Evolutionary conservation across 169 alveolate genomes (phyloP).

Genomic region (Plasmodium ovale): DNA sequence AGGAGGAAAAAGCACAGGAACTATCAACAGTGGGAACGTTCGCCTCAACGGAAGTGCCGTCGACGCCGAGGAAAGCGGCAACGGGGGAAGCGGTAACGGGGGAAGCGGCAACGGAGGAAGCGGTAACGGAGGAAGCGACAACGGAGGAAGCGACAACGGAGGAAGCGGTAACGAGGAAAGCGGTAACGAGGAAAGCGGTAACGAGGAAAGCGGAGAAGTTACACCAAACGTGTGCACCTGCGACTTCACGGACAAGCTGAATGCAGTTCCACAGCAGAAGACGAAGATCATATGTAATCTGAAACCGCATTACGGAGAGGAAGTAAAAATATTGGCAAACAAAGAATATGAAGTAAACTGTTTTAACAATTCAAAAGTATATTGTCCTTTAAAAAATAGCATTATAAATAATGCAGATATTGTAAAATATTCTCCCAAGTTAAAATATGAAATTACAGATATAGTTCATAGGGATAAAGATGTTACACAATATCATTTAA

Average conservation of each 20-base stretch:
- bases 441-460: constrained; percentile 13
- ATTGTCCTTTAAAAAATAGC: constrained; percentile 39
- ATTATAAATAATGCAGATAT: constrained; percentile 34
- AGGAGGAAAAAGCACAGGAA: no score
- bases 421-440: constrained; percentile 15
- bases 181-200: background rate
- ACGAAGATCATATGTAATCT: constrained; percentile 50
- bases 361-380: constrained; percentile 34
- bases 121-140: background rate
- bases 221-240: constrained; percentile 46
- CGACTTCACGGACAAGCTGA: constrained; percentile 50
- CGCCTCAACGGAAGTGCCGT: no score
- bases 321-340: constrained; percentile 38
- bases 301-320: constrained; percentile 58
- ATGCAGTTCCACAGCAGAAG: constrained; percentile 18
- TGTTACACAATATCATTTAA: constrained; percentile 21
- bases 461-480: constrained; percentile 12
- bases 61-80: background rate
- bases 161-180: background rate
- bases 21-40: no score
- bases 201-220: no score
- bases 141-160: background rate
- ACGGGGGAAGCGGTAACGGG: background rate
- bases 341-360: constrained; percentile 57
- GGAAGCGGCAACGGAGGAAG: background rate